Evolutionary conservation across 2,329 filamentous ascomycete genomes (phyloP), one percentile per base, ranked within the genome.

Genomic region (Cercospora nicotianae): DNA sequence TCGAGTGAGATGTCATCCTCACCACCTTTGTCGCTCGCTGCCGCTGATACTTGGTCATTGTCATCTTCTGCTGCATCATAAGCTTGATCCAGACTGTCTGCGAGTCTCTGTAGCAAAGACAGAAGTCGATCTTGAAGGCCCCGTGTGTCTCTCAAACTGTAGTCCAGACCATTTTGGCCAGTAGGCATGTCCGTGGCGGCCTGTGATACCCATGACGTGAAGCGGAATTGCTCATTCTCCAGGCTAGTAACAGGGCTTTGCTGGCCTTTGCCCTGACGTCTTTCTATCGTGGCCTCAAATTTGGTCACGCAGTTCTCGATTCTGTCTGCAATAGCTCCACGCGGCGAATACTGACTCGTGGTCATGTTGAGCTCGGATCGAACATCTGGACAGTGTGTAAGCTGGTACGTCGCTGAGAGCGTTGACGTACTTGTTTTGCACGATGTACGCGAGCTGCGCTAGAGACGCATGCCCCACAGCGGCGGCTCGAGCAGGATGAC

Each of bases 1-100:
- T 33, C 33, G 12, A 45, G 23, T 12, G 1, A 78, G 64, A 30
- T 75, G 75, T 66, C 78, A 77, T 16, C 76, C 72, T 5, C 75
- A 9, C 3, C 45, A 20, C 12, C 76, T 72, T 5, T 75, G 10
- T 26, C 20, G 18, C 8, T 10, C 4, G 10, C 20, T 16, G 18
- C 18, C 45, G 18, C 20, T 51, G 45, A 12, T 13, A 5, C 12
- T 9, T 51, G 9, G 45, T 9, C 5, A 5, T 51, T 9, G 4
- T 5, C 20, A 26, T 26, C 45, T 7, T 51, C 10, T 12, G 12
- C 12, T 13, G 5, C 45, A 10, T 10, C 23, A n/a, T 16, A 13
- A 7, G 12, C 45, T 13, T 9, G 20, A 16, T 26, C 45, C 12
- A 26, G 18, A 13, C 8, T 12, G 12, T 16, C 7, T 0, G 18